Base-by-base conservation (phyloP, 768 basidiomycete species). In the Lactarius hengduanensis region DNA sequence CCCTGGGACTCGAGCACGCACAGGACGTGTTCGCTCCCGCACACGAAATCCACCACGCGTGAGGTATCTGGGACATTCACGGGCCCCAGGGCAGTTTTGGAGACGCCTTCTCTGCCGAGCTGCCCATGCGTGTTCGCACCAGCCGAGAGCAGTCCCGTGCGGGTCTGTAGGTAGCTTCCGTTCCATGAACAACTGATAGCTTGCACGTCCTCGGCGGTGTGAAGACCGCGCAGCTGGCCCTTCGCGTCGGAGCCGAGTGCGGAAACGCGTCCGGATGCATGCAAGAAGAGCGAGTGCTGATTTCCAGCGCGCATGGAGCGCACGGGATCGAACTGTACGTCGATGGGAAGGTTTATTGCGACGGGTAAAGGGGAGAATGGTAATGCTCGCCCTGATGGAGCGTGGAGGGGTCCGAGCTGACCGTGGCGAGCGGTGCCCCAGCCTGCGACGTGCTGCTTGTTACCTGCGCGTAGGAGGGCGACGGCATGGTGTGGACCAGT, bases 391-490 rank as follows among this genome's bases (percentile, higher is more conserved):
- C 69, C 70, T 38, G 62, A 64, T 10, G 68, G 50, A 36, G 71
- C 67, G 32, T 67, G 43, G 20, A 75, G 64, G 30, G 74, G 68
- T 4, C 90, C 91, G 1, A 98, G 83, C 73, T 98, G 94, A 4
- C 94, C 93, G 72, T 96, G 93, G 38, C 96, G 80, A 16, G 86
- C 83, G 2, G 87, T 79, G 6, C 95, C 96, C 95, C 96, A 98
- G 8, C 94, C 95, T 6, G 88, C 80, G 15, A 82, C 32, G 55
- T 76, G 69, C 59, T 72, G 73, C 2, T 63, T 59, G 28, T 71
- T 55, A 15, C 73, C 66, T 10, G 72, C 56, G 16, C 74, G 71
- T 18, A 91, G 62, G 20, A 81, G 77, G 5, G 74, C 81, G 43
- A 93, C 73, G 65, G 88, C 83, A 72, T 96, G 91, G 65, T 91